Conservation (phyloP, 148 eudicot genomes). For the Chenopodium album region DNA sequence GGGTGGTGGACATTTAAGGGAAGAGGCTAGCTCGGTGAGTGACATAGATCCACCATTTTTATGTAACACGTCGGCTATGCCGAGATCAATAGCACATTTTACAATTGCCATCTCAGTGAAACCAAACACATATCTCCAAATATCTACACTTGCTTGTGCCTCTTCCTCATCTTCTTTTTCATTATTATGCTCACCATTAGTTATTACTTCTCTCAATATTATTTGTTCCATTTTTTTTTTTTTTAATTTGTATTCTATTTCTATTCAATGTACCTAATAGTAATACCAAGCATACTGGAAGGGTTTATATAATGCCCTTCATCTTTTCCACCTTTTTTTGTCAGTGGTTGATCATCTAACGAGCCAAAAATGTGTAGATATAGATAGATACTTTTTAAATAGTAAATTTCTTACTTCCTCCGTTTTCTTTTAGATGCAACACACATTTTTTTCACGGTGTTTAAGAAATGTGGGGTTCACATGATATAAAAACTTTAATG, state of each 20-base stretch:
- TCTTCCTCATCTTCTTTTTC: constrained; percentile 28
- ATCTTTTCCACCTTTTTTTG: too few relatives aligned
- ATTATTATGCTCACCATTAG: constrained; percentile 11
- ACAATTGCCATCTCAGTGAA: constrained; percentile 54
- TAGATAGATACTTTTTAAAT: too few relatives aligned
- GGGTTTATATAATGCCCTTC: not conserved
- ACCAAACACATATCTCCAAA: constrained; percentile 59
- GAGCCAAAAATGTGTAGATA: too few relatives aligned
- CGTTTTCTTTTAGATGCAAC: too few relatives aligned
- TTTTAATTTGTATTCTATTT: too few relatives aligned
- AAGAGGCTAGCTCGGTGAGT: constrained; percentile 45
- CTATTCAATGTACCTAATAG: too few relatives aligned
- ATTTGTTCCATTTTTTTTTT: constrained; percentile 11
- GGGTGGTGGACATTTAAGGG: constrained; percentile 38
- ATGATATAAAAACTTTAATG: too few relatives aligned
- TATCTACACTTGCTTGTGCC: constrained; percentile 38
- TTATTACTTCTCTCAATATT: not conserved
- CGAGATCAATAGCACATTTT: constrained; percentile 65
- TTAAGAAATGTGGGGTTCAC: too few relatives aligned
- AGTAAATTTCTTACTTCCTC: too few relatives aligned
- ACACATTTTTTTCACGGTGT: too few relatives aligned
- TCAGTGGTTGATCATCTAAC: too few relatives aligned
- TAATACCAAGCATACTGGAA: not conserved
- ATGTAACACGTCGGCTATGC: constrained; percentile 52
- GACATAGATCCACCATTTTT: constrained; percentile 43